Base-by-base conservation (phyloP, 2,329 filamentous ascomycete species). In the Claviceps paspali region DNA sequence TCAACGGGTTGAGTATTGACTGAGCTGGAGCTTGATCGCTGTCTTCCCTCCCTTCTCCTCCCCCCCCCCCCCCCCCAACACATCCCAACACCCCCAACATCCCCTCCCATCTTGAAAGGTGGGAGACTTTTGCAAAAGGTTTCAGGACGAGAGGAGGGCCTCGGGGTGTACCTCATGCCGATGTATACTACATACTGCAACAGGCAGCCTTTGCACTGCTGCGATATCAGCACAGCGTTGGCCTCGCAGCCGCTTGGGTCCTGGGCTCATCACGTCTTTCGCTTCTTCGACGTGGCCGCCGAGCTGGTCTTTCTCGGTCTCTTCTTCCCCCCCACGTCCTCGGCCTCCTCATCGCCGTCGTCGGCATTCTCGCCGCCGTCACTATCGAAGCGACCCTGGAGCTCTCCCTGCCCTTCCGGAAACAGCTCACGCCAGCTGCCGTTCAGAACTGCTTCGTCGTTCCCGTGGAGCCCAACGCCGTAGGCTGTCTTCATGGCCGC, bases 401-500 rank as follows among this genome's bases (percentile, higher is more conserved):
- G 57, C 47, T 66, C 62, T 0, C 54, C 59, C 2, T 50, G 43
- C 9, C 41, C 38, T 8, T 50, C 52, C 17, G 59, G 60, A 36
- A 73, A 72, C 29, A 67, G 42, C 22, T 57, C 50, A 32, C 58
- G 62, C 68, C 67, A 72, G 5, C 51, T 70, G 4, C 79, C 80
- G 46, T 81, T 67, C 33, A 74, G 50, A 2, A 82, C 76, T 46
- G 59, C 65, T 6, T 65, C 52, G 50, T 82, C 66, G 43, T 79
- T 64, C 0, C 82, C 81, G 47, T 79, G 67, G 18, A 86, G 49
- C 0, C 73, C 72, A 1, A 79, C 64, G 6, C 62, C 52, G 52
- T 84, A 86, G 0, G 80, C 81, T 32, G 67, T 66, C 61, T 84
- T 85, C 70, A 85, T 76, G 0, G 70, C 73, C 29, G 68, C 57